Percentiles rank a stretch among this genome's conserved stretches.
Evolutionary conservation across 2,329 filamentous ascomycete genomes (phyloP).

Genomic region (Didymella exigua): DNA sequence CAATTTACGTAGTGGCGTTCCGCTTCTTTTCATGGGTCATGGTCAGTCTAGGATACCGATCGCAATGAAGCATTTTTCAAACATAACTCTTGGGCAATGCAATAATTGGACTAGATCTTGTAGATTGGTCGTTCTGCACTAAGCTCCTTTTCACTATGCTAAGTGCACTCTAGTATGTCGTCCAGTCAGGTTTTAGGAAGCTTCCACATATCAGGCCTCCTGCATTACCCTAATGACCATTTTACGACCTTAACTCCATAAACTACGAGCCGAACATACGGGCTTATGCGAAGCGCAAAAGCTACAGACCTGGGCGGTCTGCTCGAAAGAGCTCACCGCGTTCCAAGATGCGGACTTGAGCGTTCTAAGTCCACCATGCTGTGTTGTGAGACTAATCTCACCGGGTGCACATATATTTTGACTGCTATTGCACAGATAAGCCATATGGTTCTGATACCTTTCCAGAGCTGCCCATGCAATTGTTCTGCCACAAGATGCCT

Average conservation of each 20-base stretch:
- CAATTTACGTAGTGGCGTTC: not conserved
- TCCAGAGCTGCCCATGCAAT: not conserved
- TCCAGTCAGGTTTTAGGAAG: not conserved
- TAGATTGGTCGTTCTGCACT: not conserved
- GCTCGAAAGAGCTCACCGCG: conserved; percentile 6
- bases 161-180: not conserved
- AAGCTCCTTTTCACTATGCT: not conserved
- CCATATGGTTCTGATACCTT: no score
- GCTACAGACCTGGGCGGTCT: not conserved
- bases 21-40: not conserved
- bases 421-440: not conserved
- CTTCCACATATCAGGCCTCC: not conserved
- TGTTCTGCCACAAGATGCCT: not conserved
- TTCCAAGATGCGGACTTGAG: not conserved
- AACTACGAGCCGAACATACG: not conserved
- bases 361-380: not conserved
- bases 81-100: not conserved
- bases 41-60: not conserved
- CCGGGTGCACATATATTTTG: not conserved
- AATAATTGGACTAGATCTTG: not conserved
- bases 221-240: not conserved
- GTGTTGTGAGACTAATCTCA: not conserved
- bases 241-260: not conserved
- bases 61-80: not conserved
- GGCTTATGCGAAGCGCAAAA: not conserved